phyloP scores from a whole-genome alignment of 768 basidiomycete genomes.

The Ramaria sp. region DNA sequence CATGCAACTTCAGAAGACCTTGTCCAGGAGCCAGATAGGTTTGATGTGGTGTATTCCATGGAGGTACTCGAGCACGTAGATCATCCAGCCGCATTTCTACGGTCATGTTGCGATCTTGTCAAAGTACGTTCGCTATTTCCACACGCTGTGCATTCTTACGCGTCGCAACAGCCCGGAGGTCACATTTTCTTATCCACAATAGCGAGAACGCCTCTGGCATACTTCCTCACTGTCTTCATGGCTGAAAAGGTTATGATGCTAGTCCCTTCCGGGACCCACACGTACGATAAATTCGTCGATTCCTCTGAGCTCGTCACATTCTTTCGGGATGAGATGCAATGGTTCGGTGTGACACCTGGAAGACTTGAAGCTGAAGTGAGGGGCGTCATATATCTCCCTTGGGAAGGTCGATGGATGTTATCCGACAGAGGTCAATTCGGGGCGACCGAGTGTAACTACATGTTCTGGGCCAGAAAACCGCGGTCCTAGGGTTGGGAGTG shows the following conservation, averaged over 20 bases:
- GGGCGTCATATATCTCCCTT: conserved; percentile 67
- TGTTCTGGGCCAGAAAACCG: conserved; percentile 84
- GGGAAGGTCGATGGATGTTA: conserved; percentile 59
- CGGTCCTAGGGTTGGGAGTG: neutral
- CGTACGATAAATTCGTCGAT: conserved; percentile 81
- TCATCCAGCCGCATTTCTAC: conserved; percentile 76
- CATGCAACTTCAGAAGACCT: conserved; percentile 71
- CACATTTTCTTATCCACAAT: conserved; percentile 95
- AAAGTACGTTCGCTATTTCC: conserved; percentile 42
- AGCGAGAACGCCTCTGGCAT: conserved; percentile 71
- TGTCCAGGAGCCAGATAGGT: conserved; percentile 50
- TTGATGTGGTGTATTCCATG: conserved; percentile 93
- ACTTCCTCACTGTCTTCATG: conserved; percentile 57
- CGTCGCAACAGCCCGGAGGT: conserved; percentile 70
- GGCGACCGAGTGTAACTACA: conserved; percentile 59
- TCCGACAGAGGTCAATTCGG: conserved; percentile 34
- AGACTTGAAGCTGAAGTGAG: conserved; percentile 70
- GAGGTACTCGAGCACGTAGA: conserved; percentile 98
- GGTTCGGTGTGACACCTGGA: conserved; percentile 52
- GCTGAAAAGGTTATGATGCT: conserved; percentile 76
- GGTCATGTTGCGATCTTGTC: conserved; percentile 70
- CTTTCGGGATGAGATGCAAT: conserved; percentile 51
- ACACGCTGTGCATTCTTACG: neutral
- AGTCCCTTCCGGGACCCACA: conserved; percentile 85
- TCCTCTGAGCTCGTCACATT: conserved; percentile 77